phyloP scores from a whole-genome alignment of 129 eudicot species.

The Centaurea solstitialis region DNA sequence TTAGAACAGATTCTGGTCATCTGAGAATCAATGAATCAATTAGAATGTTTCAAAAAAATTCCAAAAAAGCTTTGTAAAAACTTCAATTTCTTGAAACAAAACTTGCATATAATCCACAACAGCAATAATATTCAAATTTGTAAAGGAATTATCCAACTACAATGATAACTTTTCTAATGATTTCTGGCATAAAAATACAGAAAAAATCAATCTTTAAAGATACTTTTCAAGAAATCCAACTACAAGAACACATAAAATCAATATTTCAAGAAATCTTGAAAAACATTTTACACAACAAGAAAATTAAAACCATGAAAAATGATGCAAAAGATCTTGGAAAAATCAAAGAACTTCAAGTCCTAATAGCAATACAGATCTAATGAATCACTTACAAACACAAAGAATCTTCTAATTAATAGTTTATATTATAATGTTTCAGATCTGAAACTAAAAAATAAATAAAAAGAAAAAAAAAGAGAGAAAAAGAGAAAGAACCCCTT shows the following conservation, averaged over 20 bases:
- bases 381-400: constrained; percentile 26
- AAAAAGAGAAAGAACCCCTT: background rate
- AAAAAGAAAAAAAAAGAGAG: background rate
- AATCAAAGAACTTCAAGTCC: constrained; percentile 23
- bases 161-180: background rate
- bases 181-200: constrained; percentile 11
- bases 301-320: constrained; percentile 5
- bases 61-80: constrained; percentile 2
- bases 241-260: background rate
- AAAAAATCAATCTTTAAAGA: background rate
- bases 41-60: constrained; percentile 13
- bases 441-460: constrained; percentile 19
- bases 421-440: constrained; percentile 29
- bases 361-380: constrained; percentile 44
- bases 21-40: constrained; percentile 34
- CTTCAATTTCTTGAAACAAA: background rate
- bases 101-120: background rate
- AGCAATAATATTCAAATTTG: background rate
- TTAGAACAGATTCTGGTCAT: constrained; percentile 26
- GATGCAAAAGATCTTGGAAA: constrained; percentile 24
- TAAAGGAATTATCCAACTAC: background rate
- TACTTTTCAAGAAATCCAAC: background rate
- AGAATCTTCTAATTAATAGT: constrained; percentile 17
- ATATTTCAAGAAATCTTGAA: background rate
- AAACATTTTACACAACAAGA: background rate